Conservation (phyloP, 208 protist species). For the Acanthamoeba quina region DNA sequence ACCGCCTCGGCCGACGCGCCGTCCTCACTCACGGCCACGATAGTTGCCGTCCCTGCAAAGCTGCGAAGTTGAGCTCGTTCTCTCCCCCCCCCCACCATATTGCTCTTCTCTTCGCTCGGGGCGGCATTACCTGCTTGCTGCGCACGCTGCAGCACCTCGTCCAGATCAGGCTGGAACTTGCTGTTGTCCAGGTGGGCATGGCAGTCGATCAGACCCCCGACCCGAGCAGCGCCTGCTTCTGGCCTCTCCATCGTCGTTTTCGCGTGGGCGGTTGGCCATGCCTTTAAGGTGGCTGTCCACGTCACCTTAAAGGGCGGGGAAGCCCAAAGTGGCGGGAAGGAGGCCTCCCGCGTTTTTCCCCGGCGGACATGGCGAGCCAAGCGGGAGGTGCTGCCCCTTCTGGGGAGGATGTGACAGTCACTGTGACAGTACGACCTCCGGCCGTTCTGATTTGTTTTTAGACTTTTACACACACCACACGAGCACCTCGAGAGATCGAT, state of each 20-base stretch:
- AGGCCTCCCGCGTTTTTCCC: background rate
- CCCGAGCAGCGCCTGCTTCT: background rate
- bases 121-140: background rate
- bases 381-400: background rate
- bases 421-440: background rate
- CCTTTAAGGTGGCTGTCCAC: background rate
- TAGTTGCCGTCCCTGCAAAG: background rate
- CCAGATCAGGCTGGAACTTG: background rate
- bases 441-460: background rate
- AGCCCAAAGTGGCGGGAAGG: background rate
- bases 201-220: background rate
- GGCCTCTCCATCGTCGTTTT: too few relatives aligned
- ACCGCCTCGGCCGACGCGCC: background rate
- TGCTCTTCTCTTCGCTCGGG: too few relatives aligned
- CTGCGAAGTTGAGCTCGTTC: background rate
- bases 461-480: background rate
- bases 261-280: background rate
- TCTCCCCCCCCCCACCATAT: too few relatives aligned
- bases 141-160: background rate
- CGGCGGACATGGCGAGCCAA: background rate
- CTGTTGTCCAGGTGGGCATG: background rate
- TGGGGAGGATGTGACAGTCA: background rate
- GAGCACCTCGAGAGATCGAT: background rate
- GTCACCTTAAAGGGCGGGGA: background rate
- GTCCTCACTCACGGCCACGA: conserved; percentile 19